Conservation (phyloP, 1,284 basidiomycete species). For the Flammula alnicola region DNA sequence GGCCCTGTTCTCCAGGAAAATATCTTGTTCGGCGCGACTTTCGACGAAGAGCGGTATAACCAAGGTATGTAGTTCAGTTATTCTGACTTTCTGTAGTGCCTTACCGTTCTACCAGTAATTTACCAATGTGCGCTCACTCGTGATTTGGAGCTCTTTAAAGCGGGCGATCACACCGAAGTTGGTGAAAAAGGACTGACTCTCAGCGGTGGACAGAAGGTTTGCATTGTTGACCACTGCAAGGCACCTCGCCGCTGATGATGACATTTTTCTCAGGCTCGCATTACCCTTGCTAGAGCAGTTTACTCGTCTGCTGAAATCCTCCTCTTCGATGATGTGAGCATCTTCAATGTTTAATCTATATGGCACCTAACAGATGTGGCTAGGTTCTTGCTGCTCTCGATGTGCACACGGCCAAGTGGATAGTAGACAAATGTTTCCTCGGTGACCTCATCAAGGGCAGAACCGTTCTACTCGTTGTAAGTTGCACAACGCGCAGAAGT, state of each 20-base stretch:
- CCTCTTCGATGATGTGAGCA: constrained; percentile 71
- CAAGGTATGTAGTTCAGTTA: constrained; percentile 33
- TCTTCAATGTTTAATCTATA: no score
- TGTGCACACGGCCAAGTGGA: constrained; percentile 58
- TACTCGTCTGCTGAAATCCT: constrained; percentile 68
- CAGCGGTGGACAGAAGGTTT: constrained; percentile 31
- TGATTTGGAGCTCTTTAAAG: constrained; percentile 70
- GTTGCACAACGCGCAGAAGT: constrained; percentile 28
- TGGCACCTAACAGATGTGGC: no score
- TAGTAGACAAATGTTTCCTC: constrained; percentile 75
- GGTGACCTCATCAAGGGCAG: constrained; percentile 72
- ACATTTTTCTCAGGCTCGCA: constrained; percentile 51
- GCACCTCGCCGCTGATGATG: no score
- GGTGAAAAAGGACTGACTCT: constrained; percentile 66
- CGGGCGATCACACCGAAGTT: constrained; percentile 75
- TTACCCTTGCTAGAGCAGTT: constrained; percentile 76
- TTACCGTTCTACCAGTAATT: constrained; percentile 42
- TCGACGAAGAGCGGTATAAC: constrained; percentile 54
- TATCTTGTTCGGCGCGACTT: constrained; percentile 56
- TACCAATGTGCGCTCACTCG: constrained; percentile 66
- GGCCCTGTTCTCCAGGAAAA: no score
- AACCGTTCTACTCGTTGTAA: constrained; percentile 75
- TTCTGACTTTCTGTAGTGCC: neutral
- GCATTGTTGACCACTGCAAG: no score
- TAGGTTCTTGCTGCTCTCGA: constrained; percentile 58